Evolutionary conservation across 768 basidiomycete genomes (phyloP).

Genomic region (Macrolepiota dolichaula): DNA sequence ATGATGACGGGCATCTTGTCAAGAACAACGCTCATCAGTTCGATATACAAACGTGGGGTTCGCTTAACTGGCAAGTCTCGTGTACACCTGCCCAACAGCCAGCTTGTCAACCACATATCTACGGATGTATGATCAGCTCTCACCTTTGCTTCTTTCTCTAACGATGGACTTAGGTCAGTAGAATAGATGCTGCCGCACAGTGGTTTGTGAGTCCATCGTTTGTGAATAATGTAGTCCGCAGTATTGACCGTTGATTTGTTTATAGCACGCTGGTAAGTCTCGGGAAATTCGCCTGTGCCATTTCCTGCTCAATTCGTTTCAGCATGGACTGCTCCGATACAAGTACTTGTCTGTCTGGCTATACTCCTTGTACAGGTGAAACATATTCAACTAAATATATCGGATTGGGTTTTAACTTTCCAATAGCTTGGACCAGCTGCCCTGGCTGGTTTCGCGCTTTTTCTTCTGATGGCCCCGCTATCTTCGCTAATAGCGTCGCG

Average conservation of each 20-base stretch:
- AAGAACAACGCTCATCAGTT: slow-evolving; percentile 63
- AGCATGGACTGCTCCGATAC: slow-evolving; percentile 70
- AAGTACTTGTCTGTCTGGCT: slow-evolving; percentile 55
- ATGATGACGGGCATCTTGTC: slow-evolving; percentile 66
- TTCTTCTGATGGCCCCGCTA: slow-evolving; percentile 58
- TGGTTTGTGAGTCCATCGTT: slow-evolving; percentile 57
- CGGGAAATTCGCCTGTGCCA: slow-evolving; percentile 5
- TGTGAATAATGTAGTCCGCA: background rate
- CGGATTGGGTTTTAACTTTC: background rate
- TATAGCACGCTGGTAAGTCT: slow-evolving; percentile 37
- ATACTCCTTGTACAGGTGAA: slow-evolving; percentile 57
- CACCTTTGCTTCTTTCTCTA: background rate
- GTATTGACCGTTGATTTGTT: background rate
- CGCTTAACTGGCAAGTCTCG: slow-evolving; percentile 64
- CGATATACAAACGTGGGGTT: slow-evolving; percentile 69
- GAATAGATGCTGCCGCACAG: slow-evolving; percentile 60
- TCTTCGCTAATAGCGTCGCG: slow-evolving; percentile 62
- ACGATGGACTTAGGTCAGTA: slow-evolving; percentile 38
- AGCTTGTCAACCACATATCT: slow-evolving; percentile 57
- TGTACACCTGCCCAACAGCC: slow-evolving; percentile 56
- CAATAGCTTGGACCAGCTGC: slow-evolving; percentile 65
- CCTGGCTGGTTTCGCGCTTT: slow-evolving; percentile 66
- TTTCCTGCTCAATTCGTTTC: background rate
- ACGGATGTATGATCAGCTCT: slow-evolving; percentile 50
- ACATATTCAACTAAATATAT: background rate